Conservation (phyloP, 2,329 filamentous ascomycete species). For the Reticulascus tulasneorum region DNA sequence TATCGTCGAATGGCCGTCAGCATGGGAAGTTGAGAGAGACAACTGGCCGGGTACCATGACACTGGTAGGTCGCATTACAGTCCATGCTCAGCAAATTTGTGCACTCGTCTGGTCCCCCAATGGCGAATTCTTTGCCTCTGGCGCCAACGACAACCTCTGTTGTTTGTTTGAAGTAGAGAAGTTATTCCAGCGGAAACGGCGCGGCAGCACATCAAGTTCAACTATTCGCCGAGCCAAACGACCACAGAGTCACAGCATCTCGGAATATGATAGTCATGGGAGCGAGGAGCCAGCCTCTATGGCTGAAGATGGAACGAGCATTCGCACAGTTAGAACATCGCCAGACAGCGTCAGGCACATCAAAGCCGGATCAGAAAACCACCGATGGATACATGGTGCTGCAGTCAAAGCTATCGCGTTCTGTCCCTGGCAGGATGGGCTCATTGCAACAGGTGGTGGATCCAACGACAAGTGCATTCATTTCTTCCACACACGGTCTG, state of each 20-base stretch:
- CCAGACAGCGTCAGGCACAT: constrained; percentile 42
- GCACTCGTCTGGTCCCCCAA: constrained; percentile 83
- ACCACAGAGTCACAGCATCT: not conserved
- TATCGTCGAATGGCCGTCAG: constrained; percentile 75
- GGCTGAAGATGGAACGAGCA: constrained; percentile 16
- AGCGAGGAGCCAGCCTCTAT: not conserved
- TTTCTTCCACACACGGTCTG: constrained; percentile 86
- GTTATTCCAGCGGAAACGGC: constrained; percentile 35
- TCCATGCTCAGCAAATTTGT: constrained; percentile 87
- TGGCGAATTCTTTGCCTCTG: constrained; percentile 75
- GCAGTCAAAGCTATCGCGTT: constrained; percentile 97
- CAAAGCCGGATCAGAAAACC: constrained; percentile 54
- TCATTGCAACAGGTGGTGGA: constrained; percentile 87
- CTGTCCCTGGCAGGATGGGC: constrained; percentile 84
- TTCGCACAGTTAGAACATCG: constrained; percentile 23
- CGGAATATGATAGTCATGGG: not conserved
- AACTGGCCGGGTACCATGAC: constrained; percentile 76
- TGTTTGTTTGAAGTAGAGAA: constrained; percentile 71
- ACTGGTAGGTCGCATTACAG: constrained; percentile 69
- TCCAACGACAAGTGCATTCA: constrained; percentile 94
- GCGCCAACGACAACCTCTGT: constrained; percentile 89
- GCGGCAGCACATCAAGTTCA: constrained; percentile 2
- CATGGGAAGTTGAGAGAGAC: constrained; percentile 58
- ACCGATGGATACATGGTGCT: constrained; percentile 75
- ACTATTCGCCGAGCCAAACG: not conserved